Evolutionary conservation across 345 rosid genomes (phyloP), one percentile per base, ranked within the genome.

Genomic region (Eutrema japonicum): DNA sequence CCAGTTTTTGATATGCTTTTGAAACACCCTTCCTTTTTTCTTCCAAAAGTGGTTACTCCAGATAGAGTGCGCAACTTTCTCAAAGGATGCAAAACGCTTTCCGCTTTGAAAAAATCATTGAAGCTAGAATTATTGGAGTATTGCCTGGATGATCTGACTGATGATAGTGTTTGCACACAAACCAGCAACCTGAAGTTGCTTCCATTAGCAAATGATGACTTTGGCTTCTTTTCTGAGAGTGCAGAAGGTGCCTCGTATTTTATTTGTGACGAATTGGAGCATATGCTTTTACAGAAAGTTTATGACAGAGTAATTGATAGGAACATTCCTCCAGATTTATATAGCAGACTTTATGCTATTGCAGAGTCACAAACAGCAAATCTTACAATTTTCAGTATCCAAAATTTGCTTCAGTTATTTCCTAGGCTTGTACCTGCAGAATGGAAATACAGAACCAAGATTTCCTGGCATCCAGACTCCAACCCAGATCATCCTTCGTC

Each of bases 61-160:
- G 83, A 81, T 76, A 73, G 81, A 59, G 92, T 93, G 41, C 96
- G 97, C 16, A 82, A 74, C 57, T 87, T 83, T 79, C 88, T 93
- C 64, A 84, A 81, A 80, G 81, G 66, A 74, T 84, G 89, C 81
- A 83, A 77, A 80, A 66, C 51, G 45, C 82, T 90, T 74, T 40
- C 53, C 65, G 74, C 64, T 65, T 73, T 89, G 85, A 72, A 81
- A 78, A 93, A 83, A 78, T 73, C 83, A 33, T 74, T 70, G 71
- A 93, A 85, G 86, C 86, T 89, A 79, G 82, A 86, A 75, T 76
- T 93, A 65, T 75, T 93, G 83, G 98, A 93, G 82, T 93, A 93
- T 82, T 90, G 96, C 79, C 87, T 93, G 41, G 98, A 90, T 68
- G 98, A 93, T 83, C 83, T 93, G 78, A 72, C 92, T 74, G 97